A percentile compares a stretch with the other conserved stretches of the same genome.
Conservation (phyloP, 352 stramenopile genomes). For the Pythium utonaiense region DNA sequence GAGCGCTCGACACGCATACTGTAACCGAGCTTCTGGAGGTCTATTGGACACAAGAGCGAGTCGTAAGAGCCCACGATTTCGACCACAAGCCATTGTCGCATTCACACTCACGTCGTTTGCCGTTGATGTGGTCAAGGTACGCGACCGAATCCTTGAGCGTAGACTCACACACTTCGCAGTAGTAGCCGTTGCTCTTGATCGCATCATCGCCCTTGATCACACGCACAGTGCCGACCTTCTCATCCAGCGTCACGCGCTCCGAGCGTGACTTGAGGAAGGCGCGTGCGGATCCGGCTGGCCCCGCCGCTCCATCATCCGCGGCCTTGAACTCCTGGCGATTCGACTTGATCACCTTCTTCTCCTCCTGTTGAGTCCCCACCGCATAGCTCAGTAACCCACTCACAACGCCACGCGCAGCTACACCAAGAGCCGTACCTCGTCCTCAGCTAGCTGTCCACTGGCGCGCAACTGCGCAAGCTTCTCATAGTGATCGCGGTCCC, state of each 20-base stretch:
- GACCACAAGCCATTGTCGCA: no score
- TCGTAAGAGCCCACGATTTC: background rate
- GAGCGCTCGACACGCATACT: conserved; percentile 91
- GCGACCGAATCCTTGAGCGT: conserved; percentile 91
- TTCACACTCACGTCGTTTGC: conserved; percentile 85
- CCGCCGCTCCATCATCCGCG: conserved; percentile 58
- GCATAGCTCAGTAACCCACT: background rate
- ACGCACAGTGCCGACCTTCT: conserved; percentile 77
- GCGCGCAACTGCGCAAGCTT: conserved; percentile 73
- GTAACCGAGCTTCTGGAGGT: conserved; percentile 87
- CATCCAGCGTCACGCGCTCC: conserved; percentile 79
- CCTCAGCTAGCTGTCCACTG: conserved; percentile 54
- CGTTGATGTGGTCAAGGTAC: conserved; percentile 95
- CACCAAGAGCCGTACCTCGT: conserved; percentile 27
- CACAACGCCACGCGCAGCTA: background rate
- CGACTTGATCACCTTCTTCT: conserved; percentile 69
- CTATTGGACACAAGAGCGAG: conserved; percentile 29
- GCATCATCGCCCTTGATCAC: conserved; percentile 86
- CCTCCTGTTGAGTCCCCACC: conserved; percentile 20
- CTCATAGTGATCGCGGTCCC: conserved; percentile 76
- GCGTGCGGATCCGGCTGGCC: conserved; percentile 56
- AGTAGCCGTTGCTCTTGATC: conserved; percentile 84
- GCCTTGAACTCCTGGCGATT: conserved; percentile 75
- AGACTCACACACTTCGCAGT: conserved; percentile 91
- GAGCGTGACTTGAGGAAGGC: conserved; percentile 77